phyloP scores from a whole-genome alignment of 371 early-diverging fungal genomes.

The Apophysomyces variabilis region DNA sequence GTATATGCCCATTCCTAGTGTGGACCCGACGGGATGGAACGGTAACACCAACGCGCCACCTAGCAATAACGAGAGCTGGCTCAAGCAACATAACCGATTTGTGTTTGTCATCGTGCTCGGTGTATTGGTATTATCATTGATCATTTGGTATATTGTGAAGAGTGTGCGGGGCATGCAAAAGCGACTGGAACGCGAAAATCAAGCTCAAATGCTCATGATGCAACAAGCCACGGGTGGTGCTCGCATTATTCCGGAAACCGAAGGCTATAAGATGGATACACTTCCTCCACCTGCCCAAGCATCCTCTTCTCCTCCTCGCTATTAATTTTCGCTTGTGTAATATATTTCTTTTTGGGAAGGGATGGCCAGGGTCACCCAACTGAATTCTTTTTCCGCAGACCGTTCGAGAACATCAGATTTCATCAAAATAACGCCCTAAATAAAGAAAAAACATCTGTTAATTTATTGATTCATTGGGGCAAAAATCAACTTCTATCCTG shows the following conservation, averaged over 20 bases:
- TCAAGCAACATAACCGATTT: constrained; percentile 26
- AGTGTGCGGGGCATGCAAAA: constrained; percentile 28
- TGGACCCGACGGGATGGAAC: constrained; percentile 18
- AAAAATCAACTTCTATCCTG: no score
- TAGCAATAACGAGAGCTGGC: constrained; percentile 25
- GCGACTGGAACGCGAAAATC: constrained; percentile 22
- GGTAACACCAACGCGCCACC: constrained; percentile 11
- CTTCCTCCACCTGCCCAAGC: constrained; percentile 7
- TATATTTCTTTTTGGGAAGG: constrained; percentile 7
- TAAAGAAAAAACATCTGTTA: no score
- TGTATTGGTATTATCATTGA: constrained; percentile 19
- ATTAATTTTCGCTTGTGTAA: constrained; percentile 8
- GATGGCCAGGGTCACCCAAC: constrained; percentile 12
- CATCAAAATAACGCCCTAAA: no score
- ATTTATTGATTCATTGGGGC: no score
- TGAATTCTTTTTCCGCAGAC: neutral
- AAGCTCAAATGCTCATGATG: constrained; percentile 27
- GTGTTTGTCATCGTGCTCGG: constrained; percentile 28
- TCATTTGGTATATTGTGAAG: constrained; percentile 28
- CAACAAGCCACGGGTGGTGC: constrained; percentile 21
- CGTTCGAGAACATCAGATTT: constrained; percentile 4
- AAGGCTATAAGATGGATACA: constrained; percentile 1
- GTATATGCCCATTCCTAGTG: neutral
- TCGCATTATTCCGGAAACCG: constrained; percentile 10
- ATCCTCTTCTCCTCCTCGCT: constrained; percentile 7